Conservation (phyloP, 2,329 filamentous ascomycete species). For the Fonsecaea pedrosoi region DNA sequence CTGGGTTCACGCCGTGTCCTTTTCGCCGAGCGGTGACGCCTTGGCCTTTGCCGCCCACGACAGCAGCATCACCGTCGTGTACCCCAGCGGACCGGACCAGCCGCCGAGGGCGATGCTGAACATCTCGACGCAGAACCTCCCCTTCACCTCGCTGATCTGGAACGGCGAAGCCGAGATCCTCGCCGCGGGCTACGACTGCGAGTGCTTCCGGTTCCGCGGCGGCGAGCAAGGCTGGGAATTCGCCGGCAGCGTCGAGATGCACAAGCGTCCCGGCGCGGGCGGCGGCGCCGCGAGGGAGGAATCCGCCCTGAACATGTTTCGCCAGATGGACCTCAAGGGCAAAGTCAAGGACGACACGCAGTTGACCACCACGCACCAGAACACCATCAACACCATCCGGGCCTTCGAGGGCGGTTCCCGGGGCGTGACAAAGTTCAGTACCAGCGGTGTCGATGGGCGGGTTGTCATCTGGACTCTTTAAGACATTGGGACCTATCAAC, state of each 20-base stretch:
- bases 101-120: constrained; percentile 88
- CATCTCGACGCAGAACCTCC: constrained; percentile 85
- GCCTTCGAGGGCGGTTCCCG: constrained; percentile 72
- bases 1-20: constrained; percentile 92
- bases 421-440: constrained; percentile 79
- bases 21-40: constrained; percentile 91
- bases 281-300: constrained; percentile 75
- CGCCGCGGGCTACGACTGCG: constrained; percentile 80
- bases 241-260: constrained; percentile 78
- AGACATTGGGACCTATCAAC: constrained; percentile 13
- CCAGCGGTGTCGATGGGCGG: constrained; percentile 81
- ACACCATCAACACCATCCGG: constrained; percentile 87
- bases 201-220: constrained; percentile 88
- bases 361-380: constrained; percentile 94
- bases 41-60: constrained; percentile 94
- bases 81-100: constrained; percentile 88
- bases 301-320: constrained; percentile 96
- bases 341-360: constrained; percentile 91
- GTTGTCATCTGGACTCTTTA: constrained; percentile 78
- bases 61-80: constrained; percentile 95
- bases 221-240: constrained; percentile 82
- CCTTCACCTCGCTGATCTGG: constrained; percentile 93
- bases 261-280: constrained; percentile 65
- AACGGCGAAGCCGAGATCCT: constrained; percentile 91
- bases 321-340: constrained; percentile 97